Percentiles rank a stretch among this genome's conserved stretches.
Conservation (phyloP, 2,329 filamentous ascomycete species). For the Fusarium sp. region DNA sequence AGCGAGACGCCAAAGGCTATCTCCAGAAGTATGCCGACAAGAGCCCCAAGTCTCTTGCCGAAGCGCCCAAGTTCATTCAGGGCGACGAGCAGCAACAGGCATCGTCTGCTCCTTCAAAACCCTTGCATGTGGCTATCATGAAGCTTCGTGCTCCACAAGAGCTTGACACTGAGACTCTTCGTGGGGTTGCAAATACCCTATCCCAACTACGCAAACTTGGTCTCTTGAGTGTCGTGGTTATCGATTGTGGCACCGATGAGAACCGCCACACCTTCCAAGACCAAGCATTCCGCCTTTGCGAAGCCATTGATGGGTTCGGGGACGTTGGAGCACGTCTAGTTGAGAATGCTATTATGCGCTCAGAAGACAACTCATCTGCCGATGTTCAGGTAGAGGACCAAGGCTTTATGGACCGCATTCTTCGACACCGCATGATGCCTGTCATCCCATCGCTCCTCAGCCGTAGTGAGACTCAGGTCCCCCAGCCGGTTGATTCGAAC, state of each 20-base stretch:
- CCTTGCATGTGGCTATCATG: conserved; percentile 78
- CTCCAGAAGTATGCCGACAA: conserved; percentile 79
- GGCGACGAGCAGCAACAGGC: conserved; percentile 35
- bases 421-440: conserved; percentile 48
- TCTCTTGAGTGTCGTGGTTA: conserved; percentile 81
- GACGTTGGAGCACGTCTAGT: conserved; percentile 76
- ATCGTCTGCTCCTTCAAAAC: conserved; percentile 36
- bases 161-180: conserved; percentile 74
- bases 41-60: conserved; percentile 38
- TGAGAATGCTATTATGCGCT: conserved; percentile 53
- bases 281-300: conserved; percentile 79
- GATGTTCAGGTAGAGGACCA: conserved; percentile 46
- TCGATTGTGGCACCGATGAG: conserved; percentile 72
- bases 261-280: conserved; percentile 58
- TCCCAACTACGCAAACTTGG: conserved; percentile 86
- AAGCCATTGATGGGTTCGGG: conserved; percentile 77
- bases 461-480: conserved; percentile 52
- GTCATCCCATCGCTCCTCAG: conserved; percentile 56
- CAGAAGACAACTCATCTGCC: conserved; percentile 11
- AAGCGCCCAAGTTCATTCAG: conserved; percentile 50
- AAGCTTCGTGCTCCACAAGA: conserved; percentile 81
- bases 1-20: conserved; percentile 91
- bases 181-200: conserved; percentile 84
- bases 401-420: conserved; percentile 45
- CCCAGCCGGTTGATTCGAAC: conserved; percentile 56